Evolutionary conservation across 2,329 filamentous ascomycete species (phyloP), one percentile per base, ranked within the genome.

Genomic region (Dichotomopilus funicola): DNA sequence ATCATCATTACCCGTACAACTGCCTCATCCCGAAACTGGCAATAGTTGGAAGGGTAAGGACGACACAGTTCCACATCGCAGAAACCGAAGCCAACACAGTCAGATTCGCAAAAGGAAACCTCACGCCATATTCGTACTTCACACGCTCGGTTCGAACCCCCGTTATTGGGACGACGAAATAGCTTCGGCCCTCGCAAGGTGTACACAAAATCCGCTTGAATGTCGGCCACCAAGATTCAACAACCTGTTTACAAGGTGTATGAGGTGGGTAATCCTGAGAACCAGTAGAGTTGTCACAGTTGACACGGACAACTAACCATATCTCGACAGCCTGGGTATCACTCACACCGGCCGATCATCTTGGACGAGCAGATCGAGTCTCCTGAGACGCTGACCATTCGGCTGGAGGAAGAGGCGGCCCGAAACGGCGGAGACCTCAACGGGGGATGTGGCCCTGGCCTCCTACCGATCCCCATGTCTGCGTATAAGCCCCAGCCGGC

Each of bases 391-490:
- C 70, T 81, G 61, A 77, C 76, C 44, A 75, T 82, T 54, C 73
- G 74, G 62, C 79, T 81, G 74, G 79, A 82, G 71, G 78, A 81
- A 70, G 78, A 74, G 66, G 75, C 76, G 44, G 75, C 73, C 61
- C 74, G 73, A 72, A 77, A 75, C 74, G 77, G 77, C 66, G 76
- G 76, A 70, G 75, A 73, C 71, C 74, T 74, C 70, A 72, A 71
- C 66, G 75, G 76, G 78, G 82, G 77, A 73, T 82, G 75, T 73
- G 77, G 78, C 69, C 76, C 70, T 70, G 71, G 74, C 70, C 71
- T 84, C 66, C 75, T 88, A 74, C 84, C 87, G 73, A 91, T 91
- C 87, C 83, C 87, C 73, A 91, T 91, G 87, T 87, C 88, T 72
- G 86, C 86, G 73, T 91, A 90, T 78, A 95, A 95, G 74, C 74